Conservation (phyloP, 257 asterid species). For the Fraxinus excelsior region DNA sequence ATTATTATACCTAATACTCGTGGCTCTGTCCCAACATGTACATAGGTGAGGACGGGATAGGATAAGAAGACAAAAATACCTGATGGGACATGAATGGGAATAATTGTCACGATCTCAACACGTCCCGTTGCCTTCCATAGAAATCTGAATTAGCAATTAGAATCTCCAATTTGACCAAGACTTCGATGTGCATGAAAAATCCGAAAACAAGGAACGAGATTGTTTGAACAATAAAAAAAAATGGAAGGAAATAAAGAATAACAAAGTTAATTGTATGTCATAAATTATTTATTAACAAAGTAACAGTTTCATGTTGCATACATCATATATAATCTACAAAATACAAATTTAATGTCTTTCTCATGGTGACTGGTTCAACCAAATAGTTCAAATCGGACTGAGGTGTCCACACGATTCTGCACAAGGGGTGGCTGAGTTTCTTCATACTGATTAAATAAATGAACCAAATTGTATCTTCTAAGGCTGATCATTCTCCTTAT, state of each 20-base stretch:
- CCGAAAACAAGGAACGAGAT: too few species aligned
- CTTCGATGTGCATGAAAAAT: too few species aligned
- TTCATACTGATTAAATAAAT: conserved; percentile 16
- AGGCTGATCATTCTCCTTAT: conserved; percentile 30
- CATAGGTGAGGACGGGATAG: too few species aligned
- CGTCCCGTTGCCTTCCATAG: too few species aligned
- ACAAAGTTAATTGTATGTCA: background rate
- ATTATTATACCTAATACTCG: too few species aligned
- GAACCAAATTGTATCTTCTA: conserved; percentile 26
- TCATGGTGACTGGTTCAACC: background rate
- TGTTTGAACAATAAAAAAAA: too few species aligned
- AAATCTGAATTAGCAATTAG: too few species aligned
- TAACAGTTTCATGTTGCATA: background rate
- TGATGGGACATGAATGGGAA: too few species aligned
- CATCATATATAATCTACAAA: background rate
- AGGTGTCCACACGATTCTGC: conserved; percentile 13
- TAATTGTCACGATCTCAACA: too few species aligned
- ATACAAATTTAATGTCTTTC: background rate
- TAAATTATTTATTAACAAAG: conserved; percentile 8
- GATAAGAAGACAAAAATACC: too few species aligned
- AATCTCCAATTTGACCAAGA: too few species aligned
- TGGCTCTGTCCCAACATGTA: too few species aligned
- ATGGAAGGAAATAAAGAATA: background rate
- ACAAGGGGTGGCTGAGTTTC: conserved; percentile 8
- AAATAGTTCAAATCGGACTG: conserved; percentile 13